These are phyloP conservation scores for Fusarium tuaranense DNA, from an alignment of 2,329 filamentous ascomycete genomes.

Conservation along the genomic window DNA sequence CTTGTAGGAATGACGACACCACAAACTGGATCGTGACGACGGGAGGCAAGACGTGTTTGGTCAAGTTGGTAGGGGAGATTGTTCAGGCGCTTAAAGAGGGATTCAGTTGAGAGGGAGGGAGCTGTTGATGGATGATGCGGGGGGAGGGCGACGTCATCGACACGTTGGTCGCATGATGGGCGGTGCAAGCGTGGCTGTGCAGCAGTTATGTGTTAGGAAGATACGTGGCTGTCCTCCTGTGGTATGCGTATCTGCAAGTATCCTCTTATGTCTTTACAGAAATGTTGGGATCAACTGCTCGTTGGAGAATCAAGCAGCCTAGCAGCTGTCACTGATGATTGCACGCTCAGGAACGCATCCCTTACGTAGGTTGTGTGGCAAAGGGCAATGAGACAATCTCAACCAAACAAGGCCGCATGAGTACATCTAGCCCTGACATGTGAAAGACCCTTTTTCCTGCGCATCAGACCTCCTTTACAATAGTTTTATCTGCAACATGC, in stretches of 20 bases:
- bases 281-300: slow-evolving; percentile 10
- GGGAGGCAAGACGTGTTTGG: slow-evolving; percentile 31
- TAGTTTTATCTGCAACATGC: neutral
- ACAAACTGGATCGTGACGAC: slow-evolving; percentile 28
- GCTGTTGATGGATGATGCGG: slow-evolving; percentile 38
- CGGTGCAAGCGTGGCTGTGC: slow-evolving; percentile 38
- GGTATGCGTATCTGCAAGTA: slow-evolving; percentile 8
- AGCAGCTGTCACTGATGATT: slow-evolving; percentile 23
- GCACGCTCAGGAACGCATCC: slow-evolving; percentile 23
- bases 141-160: slow-evolving; percentile 47
- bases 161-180: slow-evolving; percentile 37
- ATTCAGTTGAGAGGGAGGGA: slow-evolving; percentile 31
- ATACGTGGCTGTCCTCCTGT: slow-evolving; percentile 5
- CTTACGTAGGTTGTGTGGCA: slow-evolving; percentile 37
- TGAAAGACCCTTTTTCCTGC: slow-evolving; percentile 31
- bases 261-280: neutral
- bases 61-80: slow-evolving; percentile 17
- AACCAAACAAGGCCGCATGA: slow-evolving; percentile 25
- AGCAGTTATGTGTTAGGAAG: slow-evolving; percentile 2
- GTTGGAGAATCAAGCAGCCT: slow-evolving; percentile 25
- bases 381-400: slow-evolving; percentile 33
- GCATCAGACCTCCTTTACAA: slow-evolving; percentile 6
- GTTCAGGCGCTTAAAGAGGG: slow-evolving; percentile 12
- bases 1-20: slow-evolving; percentile 37
- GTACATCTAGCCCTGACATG: slow-evolving; percentile 16